Conservation (phyloP, 345 rosid genomes). For the Rhizophora apiculata region DNA sequence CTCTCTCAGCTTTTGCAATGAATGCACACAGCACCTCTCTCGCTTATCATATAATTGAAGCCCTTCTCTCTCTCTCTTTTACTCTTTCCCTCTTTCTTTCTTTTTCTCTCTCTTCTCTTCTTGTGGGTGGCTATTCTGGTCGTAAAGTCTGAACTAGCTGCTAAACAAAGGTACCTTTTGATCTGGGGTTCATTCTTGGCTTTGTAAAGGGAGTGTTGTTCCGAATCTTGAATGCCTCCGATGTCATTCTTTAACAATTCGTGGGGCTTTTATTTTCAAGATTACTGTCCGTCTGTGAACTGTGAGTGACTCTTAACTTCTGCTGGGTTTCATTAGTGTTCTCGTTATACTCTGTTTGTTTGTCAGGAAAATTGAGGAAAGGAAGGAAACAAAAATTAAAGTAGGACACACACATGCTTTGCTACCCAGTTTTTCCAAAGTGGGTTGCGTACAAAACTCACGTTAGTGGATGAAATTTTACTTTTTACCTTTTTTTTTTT, state of each 20-base stretch:
- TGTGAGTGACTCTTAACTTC: not conserved
- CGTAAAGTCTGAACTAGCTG: not conserved
- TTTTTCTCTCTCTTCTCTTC: not conserved
- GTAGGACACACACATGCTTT: not conserved
- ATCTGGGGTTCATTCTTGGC: not conserved
- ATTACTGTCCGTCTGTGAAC: not conserved
- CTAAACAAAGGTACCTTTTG: slow-evolving; percentile 15
- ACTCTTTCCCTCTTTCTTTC: not conserved
- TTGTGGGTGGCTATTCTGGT: not conserved
- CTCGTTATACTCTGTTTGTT: not conserved
- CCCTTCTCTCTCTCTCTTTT: not conserved
- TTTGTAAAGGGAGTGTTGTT: not conserved
- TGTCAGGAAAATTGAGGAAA: not conserved
- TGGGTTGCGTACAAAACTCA: too few relatives aligned
- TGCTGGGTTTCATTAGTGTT: not conserved
- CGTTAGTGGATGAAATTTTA: too few relatives aligned
- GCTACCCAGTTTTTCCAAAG: not conserved
- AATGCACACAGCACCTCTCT: slow-evolving; percentile 14
- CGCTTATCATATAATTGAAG: too few relatives aligned
- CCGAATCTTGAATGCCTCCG: not conserved
- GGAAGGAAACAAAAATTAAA: not conserved
- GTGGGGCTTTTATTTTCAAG: not conserved
- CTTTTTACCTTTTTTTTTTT: not conserved
- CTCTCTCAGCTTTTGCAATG: slow-evolving; percentile 15
- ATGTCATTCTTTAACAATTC: not conserved